Conservation (phyloP, 2,329 filamentous ascomycete genomes). For the Xylariomycetidae sp. region DNA sequence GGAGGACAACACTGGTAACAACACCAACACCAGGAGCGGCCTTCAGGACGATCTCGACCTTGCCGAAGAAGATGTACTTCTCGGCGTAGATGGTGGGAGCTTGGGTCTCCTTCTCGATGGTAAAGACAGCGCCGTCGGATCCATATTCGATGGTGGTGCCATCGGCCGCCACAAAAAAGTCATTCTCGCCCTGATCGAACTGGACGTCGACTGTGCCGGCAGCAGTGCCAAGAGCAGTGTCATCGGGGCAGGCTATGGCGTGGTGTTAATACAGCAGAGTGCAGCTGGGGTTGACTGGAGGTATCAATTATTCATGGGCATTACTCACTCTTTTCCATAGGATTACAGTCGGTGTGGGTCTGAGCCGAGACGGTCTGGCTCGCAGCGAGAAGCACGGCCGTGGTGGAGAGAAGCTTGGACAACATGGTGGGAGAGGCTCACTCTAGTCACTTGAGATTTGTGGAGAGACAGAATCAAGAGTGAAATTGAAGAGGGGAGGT, state of each 20-base stretch:
- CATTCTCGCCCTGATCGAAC: constrained; percentile 69
- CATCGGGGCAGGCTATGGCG: constrained; percentile 58
- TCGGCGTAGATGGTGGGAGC: constrained; percentile 68
- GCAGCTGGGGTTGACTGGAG: not conserved
- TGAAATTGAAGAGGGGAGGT: not conserved
- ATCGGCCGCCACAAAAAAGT: constrained; percentile 41
- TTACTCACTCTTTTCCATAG: constrained; percentile 43
- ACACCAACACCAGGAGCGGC: constrained; percentile 78
- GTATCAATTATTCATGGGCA: no score
- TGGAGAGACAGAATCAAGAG: not conserved
- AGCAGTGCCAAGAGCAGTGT: constrained; percentile 78
- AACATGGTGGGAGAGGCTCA: constrained; percentile 33
- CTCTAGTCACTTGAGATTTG: no score
- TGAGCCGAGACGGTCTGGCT: constrained; percentile 48
- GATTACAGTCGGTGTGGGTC: constrained; percentile 54
- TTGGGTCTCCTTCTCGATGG: constrained; percentile 63
- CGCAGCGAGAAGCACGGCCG: constrained; percentile 45
- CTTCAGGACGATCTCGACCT: constrained; percentile 73
- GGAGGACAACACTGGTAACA: constrained; percentile 83
- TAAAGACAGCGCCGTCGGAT: constrained; percentile 48
- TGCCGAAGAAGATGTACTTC: constrained; percentile 97
- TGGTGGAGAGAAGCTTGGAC: constrained; percentile 40
- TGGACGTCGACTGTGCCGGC: constrained; percentile 62
- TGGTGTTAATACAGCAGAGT: constrained; percentile 17
- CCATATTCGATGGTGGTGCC: constrained; percentile 47